Evolutionary conservation across 805 yeast species (phyloP), one percentile per base, ranked within the genome.

Genomic region (Pichia heedii): DNA sequence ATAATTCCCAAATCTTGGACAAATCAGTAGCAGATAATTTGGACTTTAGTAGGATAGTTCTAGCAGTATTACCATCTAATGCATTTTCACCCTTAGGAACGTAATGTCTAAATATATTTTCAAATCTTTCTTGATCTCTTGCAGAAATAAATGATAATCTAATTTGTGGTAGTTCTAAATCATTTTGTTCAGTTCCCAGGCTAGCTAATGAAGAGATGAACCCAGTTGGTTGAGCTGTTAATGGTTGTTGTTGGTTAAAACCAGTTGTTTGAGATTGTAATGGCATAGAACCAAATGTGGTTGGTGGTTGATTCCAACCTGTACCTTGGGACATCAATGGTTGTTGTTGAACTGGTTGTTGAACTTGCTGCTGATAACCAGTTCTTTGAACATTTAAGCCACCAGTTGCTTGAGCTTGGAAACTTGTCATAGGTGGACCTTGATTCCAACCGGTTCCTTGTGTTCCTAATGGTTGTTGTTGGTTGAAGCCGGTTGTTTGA

Each of bases 1-100:
- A 76, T 45, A 90, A 68, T 21, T 83, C 79, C 97, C 97, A 90
- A 48, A 90, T 83, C 53, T 78, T 86, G 3, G 90, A 90, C 53
- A 90, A 70, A 36, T 81, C 77, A 22, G 75, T 70, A 3, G 95
- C 87, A 35, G 77, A 69, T 42, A 90, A 69, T 7, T 86, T 85
- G 0, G 96, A 88, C 52, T 84, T 76, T 66, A 86, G 68, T 53
- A 90, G 69, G 47, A 90, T 81, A 48, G 78, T 80, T 52, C 89
- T 77, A 15, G 96, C 95, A 6, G 82, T 68, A 37, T 77, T 81
- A 11, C 90, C 89, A 36, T 73, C 67, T 42, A 84, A 75, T 4
- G 86, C 71, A 48, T 67, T 76, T 49, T 82, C 88, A n/a, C 83
- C 81, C 18, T 69, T 66, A 19, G 81, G 74, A 22, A 89, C 90